Evolutionary conservation across 495 filamentous ascomycete species (phyloP), one percentile per base, ranked within the genome.

Genomic region (Xylaria palmicola): DNA sequence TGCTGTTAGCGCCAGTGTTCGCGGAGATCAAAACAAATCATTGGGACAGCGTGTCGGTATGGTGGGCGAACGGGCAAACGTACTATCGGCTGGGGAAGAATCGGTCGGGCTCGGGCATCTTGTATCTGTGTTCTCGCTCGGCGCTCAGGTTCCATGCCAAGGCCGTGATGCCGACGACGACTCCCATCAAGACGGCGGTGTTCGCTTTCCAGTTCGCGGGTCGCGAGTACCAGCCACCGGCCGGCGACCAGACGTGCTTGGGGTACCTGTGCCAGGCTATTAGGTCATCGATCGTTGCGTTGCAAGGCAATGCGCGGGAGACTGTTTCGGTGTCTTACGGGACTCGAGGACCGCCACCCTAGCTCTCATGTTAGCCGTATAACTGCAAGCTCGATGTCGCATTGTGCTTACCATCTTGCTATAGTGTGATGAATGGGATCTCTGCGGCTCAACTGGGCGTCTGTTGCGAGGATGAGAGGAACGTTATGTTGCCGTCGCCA

Each of bases 211-310:
- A 98, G 82, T 98, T 98, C 64, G 80, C 79, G 9, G 94, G 94
- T 73, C 92, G 93, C 30, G 88, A 77, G 77, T 98, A 98, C 94
- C 95, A 98, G 69, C 94, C 94, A 81, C 94, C 94, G 59, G 94
- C 83, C 60, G 94, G 94, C 70, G 94, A 98, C 94, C 94, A 98
- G 80, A 98, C 90, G 81, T 98, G 92, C 81, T 97, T 97, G 71
- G 94, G 94, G 77, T 97, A 97, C 71, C 93, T 98, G 62, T 52
- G 29, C 26, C 26, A 26, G 29, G n/a, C n/a, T 34, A 36, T 55
- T 55, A 61, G 50, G 50, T 10, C 19, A n/a, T 61, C 20, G 59
- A 15, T 36, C 32, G 29, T 17, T n/a, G 39, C 29, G 19, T 22
- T 0, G 41, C 27, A 12, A 34, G 51, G 37, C 15, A n/a, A 41